A percentile compares a stretch with the other conserved stretches of the same genome.
Conservation (phyloP, 805 yeast species). For the baker's yeast (Saccharomyces cerevisiae) region DNA sequence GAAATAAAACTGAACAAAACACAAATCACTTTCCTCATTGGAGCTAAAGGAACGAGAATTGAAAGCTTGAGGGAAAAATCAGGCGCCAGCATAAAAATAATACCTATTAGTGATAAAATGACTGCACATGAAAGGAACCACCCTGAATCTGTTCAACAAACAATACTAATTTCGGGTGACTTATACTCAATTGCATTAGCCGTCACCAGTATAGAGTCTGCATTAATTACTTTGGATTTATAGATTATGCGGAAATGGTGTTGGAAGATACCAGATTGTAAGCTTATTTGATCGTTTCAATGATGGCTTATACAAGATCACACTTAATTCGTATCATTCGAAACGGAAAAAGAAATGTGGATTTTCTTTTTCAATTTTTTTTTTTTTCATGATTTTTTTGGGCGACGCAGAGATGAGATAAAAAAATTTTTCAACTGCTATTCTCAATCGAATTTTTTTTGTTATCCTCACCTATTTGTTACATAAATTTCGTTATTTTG, state of each 20-base stretch:
- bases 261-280: background rate
- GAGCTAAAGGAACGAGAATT: slow-evolving; percentile 36
- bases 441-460: background rate
- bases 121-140: slow-evolving; percentile 8
- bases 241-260: background rate
- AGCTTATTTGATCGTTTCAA: background rate
- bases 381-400: slow-evolving; percentile 5
- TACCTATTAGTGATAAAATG: slow-evolving; percentile 24
- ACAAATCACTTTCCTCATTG: slow-evolving; percentile 38
- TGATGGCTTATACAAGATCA: background rate
- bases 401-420: background rate
- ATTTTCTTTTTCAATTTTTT: background rate
- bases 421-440: background rate
- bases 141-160: slow-evolving; percentile 18
- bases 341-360: slow-evolving; percentile 2
- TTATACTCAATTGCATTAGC: slow-evolving; percentile 22
- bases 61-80: slow-evolving; percentile 30
- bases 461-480: slow-evolving; percentile 5
- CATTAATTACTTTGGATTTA: background rate
- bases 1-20: slow-evolving; percentile 17
- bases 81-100: slow-evolving; percentile 34
- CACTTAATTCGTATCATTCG: background rate
- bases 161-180: slow-evolving; percentile 28
- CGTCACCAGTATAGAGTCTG: slow-evolving; percentile 18
- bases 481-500: slow-evolving; percentile 1